phyloP scores from a whole-genome alignment of 768 basidiomycete genomes.

The Daedaleopsis nitida region DNA sequence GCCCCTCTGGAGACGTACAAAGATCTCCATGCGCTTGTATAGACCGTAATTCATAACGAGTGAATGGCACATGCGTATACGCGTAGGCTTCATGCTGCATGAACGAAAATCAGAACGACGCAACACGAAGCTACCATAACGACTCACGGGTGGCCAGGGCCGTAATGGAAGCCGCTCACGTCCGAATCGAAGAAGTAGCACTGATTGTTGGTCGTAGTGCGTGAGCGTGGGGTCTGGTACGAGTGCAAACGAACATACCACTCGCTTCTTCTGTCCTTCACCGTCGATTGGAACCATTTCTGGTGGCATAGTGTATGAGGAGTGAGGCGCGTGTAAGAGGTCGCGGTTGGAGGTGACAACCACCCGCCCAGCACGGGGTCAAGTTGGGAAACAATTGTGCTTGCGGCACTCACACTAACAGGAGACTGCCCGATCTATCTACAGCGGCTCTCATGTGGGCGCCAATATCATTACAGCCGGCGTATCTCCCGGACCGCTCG shows the following conservation, averaged over 20 bases:
- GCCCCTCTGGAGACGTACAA: constrained; percentile 59
- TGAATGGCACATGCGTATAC: constrained; percentile 99
- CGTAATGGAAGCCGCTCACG: constrained; percentile 99
- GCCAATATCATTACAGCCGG: too few relatives aligned
- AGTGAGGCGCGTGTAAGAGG: too few relatives aligned
- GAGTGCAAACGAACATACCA: constrained; percentile 49
- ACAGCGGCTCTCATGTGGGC: constrained; percentile 1
- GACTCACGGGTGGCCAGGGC: constrained; percentile 90
- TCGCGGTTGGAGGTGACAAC: not conserved
- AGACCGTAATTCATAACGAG: constrained; percentile 99
- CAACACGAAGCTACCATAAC: not conserved
- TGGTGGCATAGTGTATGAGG: constrained; percentile 27
- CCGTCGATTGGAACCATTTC: constrained; percentile 48
- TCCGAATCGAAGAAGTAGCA: constrained; percentile 99
- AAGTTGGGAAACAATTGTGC: constrained; percentile 7
- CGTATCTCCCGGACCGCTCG: not conserved
- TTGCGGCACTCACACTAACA: not conserved
- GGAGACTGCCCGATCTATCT: constrained; percentile 16
- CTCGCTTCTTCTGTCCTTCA: constrained; percentile 78
- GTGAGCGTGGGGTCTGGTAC: not conserved
- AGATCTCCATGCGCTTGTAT: constrained; percentile 99
- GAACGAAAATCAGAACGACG: constrained; percentile 9
- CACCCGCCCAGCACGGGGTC: not conserved
- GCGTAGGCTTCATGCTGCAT: constrained; percentile 91
- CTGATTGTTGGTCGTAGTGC: constrained; percentile 38